phyloP scores from a whole-genome alignment of 257 asterid species.

The Galeopsis tetrahit region DNA sequence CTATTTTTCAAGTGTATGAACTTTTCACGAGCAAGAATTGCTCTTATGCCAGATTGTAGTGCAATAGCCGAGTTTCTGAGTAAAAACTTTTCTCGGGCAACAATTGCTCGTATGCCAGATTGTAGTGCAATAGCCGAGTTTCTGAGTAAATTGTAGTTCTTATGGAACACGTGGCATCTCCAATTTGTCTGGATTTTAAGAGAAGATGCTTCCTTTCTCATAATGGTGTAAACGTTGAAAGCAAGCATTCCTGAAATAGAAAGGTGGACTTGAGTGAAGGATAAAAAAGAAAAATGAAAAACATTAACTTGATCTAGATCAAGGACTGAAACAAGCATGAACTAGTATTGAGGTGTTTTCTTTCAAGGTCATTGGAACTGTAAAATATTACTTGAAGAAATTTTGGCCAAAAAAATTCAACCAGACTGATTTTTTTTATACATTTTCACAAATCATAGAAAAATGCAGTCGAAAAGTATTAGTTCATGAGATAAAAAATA shows the following conservation, averaged over 20 bases:
- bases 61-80: slow-evolving; percentile 52
- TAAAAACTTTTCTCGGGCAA: slow-evolving; percentile 46
- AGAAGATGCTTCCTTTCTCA: slow-evolving; percentile 74
- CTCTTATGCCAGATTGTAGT: slow-evolving; percentile 73
- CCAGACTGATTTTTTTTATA: too few relatives aligned
- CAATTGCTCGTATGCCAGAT: slow-evolving; percentile 70
- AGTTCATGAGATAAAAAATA: too few relatives aligned
- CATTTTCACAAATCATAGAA: too few relatives aligned
- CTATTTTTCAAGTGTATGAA: slow-evolving; percentile 52
- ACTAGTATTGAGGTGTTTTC: too few relatives aligned
- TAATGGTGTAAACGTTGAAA: slow-evolving; percentile 47
- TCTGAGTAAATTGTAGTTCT: slow-evolving; percentile 54
- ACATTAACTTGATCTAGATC: not conserved
- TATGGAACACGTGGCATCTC: slow-evolving; percentile 72
- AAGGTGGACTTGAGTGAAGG: slow-evolving; percentile 19
- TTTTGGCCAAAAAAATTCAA: too few relatives aligned
- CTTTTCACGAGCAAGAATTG: slow-evolving; percentile 61
- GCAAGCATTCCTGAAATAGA: slow-evolving; percentile 64
- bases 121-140: slow-evolving; percentile 58
- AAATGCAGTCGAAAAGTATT: too few relatives aligned
- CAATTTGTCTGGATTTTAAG: slow-evolving; percentile 72
- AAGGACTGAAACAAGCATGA: slow-evolving; percentile 15
- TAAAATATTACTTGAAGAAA: too few relatives aligned
- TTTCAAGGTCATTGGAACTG: too few relatives aligned
- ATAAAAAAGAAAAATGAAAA: not conserved